A percentile compares a stretch with the other conserved stretches of the same genome.
Conservation (phyloP, 225 moss, liverwort and hornwort genomes). For the Pseudisothecium myosuroides region DNA sequence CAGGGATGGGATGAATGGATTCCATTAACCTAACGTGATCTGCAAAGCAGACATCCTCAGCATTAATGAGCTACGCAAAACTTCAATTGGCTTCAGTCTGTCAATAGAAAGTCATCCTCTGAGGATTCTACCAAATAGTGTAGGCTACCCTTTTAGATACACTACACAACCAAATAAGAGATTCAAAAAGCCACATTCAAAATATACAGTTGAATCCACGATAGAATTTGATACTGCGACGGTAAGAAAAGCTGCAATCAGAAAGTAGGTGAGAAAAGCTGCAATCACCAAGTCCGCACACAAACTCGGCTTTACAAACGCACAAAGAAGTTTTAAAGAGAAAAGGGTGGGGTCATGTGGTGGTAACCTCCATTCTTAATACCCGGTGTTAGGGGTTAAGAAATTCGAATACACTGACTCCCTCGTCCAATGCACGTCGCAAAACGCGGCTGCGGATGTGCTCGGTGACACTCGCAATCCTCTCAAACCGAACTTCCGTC, state of each 20-base stretch:
- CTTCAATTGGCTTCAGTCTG: background rate
- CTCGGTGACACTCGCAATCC: background rate
- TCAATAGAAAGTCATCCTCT: background rate
- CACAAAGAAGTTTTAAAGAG: no score
- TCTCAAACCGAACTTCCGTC: background rate
- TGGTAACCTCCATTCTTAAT: background rate
- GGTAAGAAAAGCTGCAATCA: background rate
- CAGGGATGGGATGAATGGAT: background rate
- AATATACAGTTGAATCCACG: background rate
- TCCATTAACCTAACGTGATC: background rate
- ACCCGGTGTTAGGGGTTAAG: background rate
- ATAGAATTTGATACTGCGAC: background rate
- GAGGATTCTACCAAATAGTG: no score
- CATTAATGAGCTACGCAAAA: background rate
- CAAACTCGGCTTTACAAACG: background rate
- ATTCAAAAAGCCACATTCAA: background rate
- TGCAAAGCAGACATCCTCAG: background rate
- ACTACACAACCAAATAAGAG: background rate
- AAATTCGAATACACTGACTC: background rate
- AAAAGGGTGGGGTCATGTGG: background rate
- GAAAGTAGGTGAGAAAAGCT: background rate
- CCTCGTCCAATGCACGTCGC: constrained; percentile 14
- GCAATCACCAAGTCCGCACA: background rate
- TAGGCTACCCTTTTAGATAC: background rate
- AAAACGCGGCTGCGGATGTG: constrained; percentile 7